Base-by-base conservation (phyloP, 306 rosid genomes). In the Betula pendula region DNA sequence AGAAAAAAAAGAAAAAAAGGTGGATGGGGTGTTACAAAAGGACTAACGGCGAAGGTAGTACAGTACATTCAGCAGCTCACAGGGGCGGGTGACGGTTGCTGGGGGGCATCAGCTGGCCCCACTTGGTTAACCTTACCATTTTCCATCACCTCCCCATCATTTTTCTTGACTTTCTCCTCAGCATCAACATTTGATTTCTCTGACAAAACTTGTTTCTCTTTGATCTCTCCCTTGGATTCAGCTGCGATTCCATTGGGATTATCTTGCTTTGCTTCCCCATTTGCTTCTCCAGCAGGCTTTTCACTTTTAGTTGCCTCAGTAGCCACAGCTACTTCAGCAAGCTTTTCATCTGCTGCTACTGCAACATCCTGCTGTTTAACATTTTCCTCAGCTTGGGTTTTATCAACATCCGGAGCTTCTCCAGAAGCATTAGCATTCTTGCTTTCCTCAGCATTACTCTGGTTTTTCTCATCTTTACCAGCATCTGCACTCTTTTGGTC, bases 111-210 rank as follows among this genome's bases (percentile, higher is more conserved):
- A 74, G 68, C 68, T 77, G 51, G 82, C 82, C 68, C 73, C 63
- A 75, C 82, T 82, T 79, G 85, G 70, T 71, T 86, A 76, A 83
- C 86, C 68, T 82, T 83, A n/a, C 88, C 89, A 25, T 84, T 88
- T 81, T 85, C 93, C 35, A 78, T 68, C 49, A 79, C 63, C 71
- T 75, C 77, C 20, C 73, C 83, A 33, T 78, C 93, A 62, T 74
- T 75, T 76, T 80, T 77, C 66, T 79, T 60, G 58, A 79, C 55
- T 70, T 81, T 78, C 70, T 85, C 87, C 51, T 85, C 89, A 19
- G 75, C 79, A 65, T 81, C 81, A 77, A 59, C 68, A 43, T 59
- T 70, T 58, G 38, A 58, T 47, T 81, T 81, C 80, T 74, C 74
- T 51, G 76, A 53, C 43, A 75, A 68, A 69, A 75, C 90, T 49